These are phyloP conservation scores for Diplodia mutila DNA, from an alignment of 2,329 filamentous ascomycete genomes.

Conservation along the genomic window DNA sequence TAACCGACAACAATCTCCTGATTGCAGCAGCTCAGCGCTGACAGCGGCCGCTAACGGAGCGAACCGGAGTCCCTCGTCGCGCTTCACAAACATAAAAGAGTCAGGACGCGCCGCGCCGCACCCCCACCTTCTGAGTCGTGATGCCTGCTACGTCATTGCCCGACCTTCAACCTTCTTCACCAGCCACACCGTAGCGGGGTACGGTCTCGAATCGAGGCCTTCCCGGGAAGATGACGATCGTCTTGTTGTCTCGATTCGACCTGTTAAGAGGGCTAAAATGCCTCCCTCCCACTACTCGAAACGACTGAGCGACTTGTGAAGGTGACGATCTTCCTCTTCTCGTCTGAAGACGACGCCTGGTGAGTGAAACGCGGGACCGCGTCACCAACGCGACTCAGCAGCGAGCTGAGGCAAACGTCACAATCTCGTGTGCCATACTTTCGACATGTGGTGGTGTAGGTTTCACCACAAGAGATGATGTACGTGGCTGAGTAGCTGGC, in stretches of 20 bases:
- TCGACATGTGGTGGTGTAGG: neutral
- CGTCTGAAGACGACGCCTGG: neutral
- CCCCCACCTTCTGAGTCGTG: slow-evolving; percentile 20
- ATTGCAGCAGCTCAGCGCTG: neutral
- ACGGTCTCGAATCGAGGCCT: slow-evolving; percentile 16
- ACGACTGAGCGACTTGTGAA: neutral
- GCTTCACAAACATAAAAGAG: neutral
- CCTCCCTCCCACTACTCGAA: slow-evolving; percentile 14
- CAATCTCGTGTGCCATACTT: neutral
- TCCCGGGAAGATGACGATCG: neutral
- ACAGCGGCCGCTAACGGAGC: neutral
- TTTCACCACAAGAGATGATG: neutral
- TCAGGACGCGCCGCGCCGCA: neutral
- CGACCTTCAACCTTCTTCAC: neutral
- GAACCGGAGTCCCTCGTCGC: neutral
- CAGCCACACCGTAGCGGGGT: neutral
- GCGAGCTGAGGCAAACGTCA: slow-evolving; percentile 3
- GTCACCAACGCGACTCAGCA: slow-evolving; percentile 1
- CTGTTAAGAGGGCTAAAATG: neutral
- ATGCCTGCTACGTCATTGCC: slow-evolving; percentile 10
- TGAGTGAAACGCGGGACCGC: neutral
- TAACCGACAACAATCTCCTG: slow-evolving; percentile 6
- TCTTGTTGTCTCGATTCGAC: slow-evolving; percentile 7
- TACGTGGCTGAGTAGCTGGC: neutral
- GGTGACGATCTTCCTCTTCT: slow-evolving; percentile 2